phyloP scores from a whole-genome alignment of 129 eudicot genomes.

The Sambucus nigra region DNA sequence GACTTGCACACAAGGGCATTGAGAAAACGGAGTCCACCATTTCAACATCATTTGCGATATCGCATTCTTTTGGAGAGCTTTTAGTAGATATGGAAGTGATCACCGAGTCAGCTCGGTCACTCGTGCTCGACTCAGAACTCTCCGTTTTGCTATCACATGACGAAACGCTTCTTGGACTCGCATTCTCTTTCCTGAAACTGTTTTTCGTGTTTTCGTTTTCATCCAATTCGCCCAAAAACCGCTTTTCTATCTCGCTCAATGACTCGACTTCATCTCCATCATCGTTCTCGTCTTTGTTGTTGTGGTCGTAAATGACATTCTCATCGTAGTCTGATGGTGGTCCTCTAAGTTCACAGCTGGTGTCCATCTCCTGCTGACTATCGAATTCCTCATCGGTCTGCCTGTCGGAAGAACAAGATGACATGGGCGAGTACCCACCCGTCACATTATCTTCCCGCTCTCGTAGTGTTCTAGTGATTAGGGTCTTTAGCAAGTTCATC shows the following conservation, averaged over 20 bases:
- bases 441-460: conserved; percentile 45
- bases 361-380: conserved; percentile 52
- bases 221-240: conserved; percentile 44
- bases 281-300: conserved; percentile 29
- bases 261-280: conserved; percentile 41
- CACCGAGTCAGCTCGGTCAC: conserved; percentile 39
- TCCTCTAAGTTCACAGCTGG: conserved; percentile 50
- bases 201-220: conserved; percentile 44
- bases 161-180: conserved; percentile 27
- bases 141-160: conserved; percentile 21
- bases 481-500: conserved; percentile 62
- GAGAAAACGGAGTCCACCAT: conserved; percentile 18
- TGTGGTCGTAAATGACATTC: conserved; percentile 6
- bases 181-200: conserved; percentile 34
- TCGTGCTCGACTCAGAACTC: conserved; percentile 32
- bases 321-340: conserved; percentile 40
- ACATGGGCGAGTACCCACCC: conserved; percentile 56
- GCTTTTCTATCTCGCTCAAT: conserved; percentile 60
- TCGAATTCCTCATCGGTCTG: conserved; percentile 40
- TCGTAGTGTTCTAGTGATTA: conserved; percentile 50
- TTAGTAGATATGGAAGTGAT: conserved; percentile 18
- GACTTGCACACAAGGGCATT: conserved; percentile 13
- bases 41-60: conserved; percentile 19
- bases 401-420: conserved; percentile 36
- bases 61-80: not conserved